These are phyloP conservation scores for Solanum hybrid DNA, from an alignment of 305 asterid species.

Conservation along the genomic window DNA sequence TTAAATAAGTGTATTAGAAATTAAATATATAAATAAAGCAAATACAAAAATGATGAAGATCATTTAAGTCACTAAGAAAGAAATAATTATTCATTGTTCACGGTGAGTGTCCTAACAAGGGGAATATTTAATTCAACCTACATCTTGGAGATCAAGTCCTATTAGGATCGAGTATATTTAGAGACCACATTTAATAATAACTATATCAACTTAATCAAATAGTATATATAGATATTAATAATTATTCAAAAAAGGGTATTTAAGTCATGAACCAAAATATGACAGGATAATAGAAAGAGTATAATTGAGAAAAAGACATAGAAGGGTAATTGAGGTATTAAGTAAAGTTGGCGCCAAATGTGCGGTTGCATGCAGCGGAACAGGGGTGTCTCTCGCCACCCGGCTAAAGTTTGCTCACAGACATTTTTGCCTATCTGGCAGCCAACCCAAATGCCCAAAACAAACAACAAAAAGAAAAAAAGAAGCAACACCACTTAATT, in stretches of 20 bases:
- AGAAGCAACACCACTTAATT: neutral
- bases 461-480: neutral
- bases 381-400: neutral
- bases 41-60: neutral
- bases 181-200: neutral
- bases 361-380: conserved; percentile 6
- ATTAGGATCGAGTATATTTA: too few relatives aligned
- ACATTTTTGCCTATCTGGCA: neutral
- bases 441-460: neutral
- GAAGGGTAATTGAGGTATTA: neutral
- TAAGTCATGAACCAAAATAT: neutral
- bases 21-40: too few relatives aligned
- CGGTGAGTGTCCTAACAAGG: neutral
- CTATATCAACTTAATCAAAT: neutral
- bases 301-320: neutral
- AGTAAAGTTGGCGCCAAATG: neutral
- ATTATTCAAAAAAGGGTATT: neutral
- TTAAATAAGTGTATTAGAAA: too few relatives aligned
- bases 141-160: neutral
- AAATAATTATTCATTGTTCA: neutral
- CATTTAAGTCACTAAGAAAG: too few relatives aligned
- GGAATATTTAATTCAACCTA: neutral
- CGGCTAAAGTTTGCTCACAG: neutral
- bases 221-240: neutral
- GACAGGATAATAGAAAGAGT: neutral